Percentiles rank a stretch among this genome's conserved stretches.
These are phyloP conservation scores for Allium sativum DNA, from an alignment of 106 monocot species.

Conservation along the genomic window DNA sequence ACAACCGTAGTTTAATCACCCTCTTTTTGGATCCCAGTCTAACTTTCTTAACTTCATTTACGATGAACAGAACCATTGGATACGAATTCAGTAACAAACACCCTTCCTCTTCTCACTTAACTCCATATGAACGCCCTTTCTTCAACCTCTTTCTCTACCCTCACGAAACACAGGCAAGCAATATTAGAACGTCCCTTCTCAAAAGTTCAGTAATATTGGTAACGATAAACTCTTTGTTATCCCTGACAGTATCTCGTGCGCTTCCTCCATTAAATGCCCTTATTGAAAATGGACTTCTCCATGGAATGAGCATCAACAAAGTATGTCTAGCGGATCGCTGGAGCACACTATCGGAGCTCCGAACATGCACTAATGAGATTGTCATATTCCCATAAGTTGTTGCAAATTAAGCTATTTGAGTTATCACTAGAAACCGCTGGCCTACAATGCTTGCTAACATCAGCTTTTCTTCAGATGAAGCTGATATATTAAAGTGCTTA, in stretches of 20 bases:
- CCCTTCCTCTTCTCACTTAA: background rate
- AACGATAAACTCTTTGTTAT: background rate
- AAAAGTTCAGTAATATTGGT: background rate
- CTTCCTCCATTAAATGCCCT: background rate
- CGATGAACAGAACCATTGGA: no score
- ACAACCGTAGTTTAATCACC: no score
- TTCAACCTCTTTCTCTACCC: background rate
- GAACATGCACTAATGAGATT: conserved; percentile 29
- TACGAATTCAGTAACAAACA: background rate
- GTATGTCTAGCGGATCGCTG: conserved; percentile 13
- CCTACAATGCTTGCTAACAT: conserved; percentile 22
- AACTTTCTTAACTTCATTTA: no score
- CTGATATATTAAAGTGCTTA: conserved; percentile 26
- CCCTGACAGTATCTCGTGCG: background rate
- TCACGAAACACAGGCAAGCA: background rate
- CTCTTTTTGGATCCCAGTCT: no score
- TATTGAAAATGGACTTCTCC: background rate
- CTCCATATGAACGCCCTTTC: background rate
- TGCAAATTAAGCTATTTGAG: conserved; percentile 19
- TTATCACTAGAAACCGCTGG: conserved; percentile 27
- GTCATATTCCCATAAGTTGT: conserved; percentile 22
- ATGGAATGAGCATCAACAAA: background rate
- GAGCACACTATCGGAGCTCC: conserved; percentile 20
- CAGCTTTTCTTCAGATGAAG: conserved; percentile 28
- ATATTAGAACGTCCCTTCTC: conserved; percentile 1